Conservation (phyloP, 2,329 filamentous ascomycete genomes). For the Septoria petroselini region DNA sequence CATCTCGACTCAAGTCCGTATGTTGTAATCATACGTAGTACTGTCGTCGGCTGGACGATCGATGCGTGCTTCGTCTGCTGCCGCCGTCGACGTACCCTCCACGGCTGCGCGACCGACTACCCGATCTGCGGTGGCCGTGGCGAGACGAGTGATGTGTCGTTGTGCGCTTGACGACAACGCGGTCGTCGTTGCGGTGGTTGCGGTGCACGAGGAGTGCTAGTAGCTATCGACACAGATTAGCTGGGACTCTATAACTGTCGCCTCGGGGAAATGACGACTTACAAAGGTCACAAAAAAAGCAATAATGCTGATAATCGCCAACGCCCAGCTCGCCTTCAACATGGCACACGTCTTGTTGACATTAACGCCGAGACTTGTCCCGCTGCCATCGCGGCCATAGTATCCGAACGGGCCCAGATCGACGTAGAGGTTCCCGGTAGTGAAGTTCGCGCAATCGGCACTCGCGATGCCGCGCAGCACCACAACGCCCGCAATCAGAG, state of each 20-base stretch:
- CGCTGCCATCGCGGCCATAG: constrained; percentile 33
- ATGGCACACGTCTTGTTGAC: constrained; percentile 79
- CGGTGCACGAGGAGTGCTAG: constrained; percentile 62
- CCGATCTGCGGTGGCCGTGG: constrained; percentile 42
- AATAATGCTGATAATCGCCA: constrained; percentile 82
- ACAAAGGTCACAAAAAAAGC: constrained; percentile 77
- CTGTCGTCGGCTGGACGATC: constrained; percentile 31
- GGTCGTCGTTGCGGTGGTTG: constrained; percentile 47
- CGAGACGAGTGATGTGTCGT: constrained; percentile 50
- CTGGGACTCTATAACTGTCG: neutral
- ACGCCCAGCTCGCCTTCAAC: constrained; percentile 86
- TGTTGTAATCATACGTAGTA: constrained; percentile 31
- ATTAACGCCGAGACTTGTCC: constrained; percentile 42
- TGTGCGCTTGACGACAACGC: constrained; percentile 54
- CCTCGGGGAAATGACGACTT: constrained; percentile 31
- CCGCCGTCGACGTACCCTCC: constrained; percentile 32
- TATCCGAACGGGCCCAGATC: constrained; percentile 47
- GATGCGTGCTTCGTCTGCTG: constrained; percentile 26
- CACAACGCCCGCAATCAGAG: constrained; percentile 61
- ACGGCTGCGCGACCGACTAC: constrained; percentile 33
- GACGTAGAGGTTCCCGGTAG: constrained; percentile 35
- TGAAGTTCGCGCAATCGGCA: constrained; percentile 66
- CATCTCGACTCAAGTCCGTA: neutral
- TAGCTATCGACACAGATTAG: constrained; percentile 35
- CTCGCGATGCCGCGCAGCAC: constrained; percentile 55